Conservation (phyloP, 2,329 filamentous ascomycete genomes). For the Colletotrichum costaricense region DNA sequence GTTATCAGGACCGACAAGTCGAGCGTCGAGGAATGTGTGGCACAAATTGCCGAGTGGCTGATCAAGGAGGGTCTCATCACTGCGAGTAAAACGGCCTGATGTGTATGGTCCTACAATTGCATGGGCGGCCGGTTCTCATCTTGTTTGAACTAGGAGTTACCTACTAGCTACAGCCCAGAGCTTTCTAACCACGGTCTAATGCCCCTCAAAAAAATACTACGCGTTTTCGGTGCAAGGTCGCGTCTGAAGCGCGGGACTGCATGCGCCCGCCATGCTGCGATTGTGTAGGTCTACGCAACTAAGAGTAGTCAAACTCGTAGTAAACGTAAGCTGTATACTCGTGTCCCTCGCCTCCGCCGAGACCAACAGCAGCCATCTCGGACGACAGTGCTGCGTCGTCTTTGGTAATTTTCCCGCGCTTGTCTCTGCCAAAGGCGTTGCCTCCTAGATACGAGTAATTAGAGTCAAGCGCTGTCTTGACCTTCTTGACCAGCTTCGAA, state of each 20-base stretch:
- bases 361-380: slow-evolving; percentile 84
- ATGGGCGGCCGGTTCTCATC: background rate
- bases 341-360: slow-evolving; percentile 74
- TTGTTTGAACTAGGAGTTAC: slow-evolving; percentile 9
- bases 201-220: background rate
- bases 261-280: background rate
- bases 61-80: slow-evolving; percentile 73
- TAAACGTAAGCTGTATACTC: slow-evolving; percentile 98
- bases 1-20: slow-evolving; percentile 85
- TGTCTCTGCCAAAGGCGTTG: slow-evolving; percentile 93
- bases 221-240: slow-evolving; percentile 6
- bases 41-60: slow-evolving; percentile 84
- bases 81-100: slow-evolving; percentile 43
- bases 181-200: background rate
- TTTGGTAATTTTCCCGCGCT: slow-evolving; percentile 90
- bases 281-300: background rate
- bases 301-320: slow-evolving; percentile 89
- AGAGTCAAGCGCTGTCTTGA: slow-evolving; percentile 81
- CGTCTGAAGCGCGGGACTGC: background rate
- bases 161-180: background rate
- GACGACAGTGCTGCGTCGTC: slow-evolving; percentile 84
- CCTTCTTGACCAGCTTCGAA: slow-evolving; percentile 83
- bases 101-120: background rate
- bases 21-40: slow-evolving; percentile 89
- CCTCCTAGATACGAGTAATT: slow-evolving; percentile 93